Conservation (phyloP, 257 asterid species). For the Plantago major region DNA sequence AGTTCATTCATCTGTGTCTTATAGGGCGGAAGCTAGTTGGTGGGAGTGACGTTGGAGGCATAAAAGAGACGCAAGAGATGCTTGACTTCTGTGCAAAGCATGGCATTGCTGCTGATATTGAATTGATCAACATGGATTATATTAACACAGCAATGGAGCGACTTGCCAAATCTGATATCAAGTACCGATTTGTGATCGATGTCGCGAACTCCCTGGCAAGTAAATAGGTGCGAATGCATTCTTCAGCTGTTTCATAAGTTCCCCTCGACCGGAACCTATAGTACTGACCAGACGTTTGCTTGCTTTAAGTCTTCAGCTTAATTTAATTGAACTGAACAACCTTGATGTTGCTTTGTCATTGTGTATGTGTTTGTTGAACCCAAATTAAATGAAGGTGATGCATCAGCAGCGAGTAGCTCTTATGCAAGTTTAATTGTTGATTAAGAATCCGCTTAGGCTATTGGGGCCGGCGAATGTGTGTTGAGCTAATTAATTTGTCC, state of each 20-base stretch:
- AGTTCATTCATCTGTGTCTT: background rate
- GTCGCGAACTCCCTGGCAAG: conserved; percentile 42
- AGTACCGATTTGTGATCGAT: conserved; percentile 66
- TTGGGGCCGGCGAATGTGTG: no score
- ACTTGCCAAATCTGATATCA: conserved; percentile 55
- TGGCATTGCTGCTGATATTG: conserved; percentile 51
- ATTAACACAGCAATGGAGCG: conserved; percentile 53
- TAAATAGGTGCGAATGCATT: background rate
- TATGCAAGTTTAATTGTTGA: no score
- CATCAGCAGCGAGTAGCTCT: no score
- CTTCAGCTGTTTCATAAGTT: background rate
- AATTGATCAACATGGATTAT: conserved; percentile 39
- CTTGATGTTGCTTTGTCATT: no score
- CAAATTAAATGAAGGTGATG: no score
- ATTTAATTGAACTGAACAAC: no score
- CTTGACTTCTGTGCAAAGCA: conserved; percentile 60
- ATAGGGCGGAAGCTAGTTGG: conserved; percentile 56
- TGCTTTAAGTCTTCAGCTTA: no score
- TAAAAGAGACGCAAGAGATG: conserved; percentile 74
- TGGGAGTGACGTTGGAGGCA: conserved; percentile 59
- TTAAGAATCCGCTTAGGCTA: no score
- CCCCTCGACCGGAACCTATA: background rate
- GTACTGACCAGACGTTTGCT: background rate
- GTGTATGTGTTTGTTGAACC: no score
- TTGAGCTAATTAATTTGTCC: no score